phyloP scores from a whole-genome alignment of 164 flowering plant genomes.

The Sedum album region DNA sequence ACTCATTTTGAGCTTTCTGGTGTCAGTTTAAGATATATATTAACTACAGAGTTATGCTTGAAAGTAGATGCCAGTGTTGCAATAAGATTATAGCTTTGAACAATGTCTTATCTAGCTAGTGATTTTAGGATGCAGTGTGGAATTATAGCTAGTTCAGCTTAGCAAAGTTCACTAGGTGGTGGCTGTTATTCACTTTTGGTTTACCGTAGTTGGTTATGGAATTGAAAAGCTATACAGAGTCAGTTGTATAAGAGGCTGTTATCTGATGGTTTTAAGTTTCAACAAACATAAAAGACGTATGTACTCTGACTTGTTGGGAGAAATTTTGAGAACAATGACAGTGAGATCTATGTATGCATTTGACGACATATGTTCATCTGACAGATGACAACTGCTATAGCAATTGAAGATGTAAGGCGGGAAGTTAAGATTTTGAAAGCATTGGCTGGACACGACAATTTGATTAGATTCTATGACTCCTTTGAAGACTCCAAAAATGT shows the following conservation, averaged over 20 bases:
- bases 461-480: constrained; percentile 84
- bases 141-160: background rate
- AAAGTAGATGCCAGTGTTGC: background rate
- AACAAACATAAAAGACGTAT: background rate
- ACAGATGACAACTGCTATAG: constrained; percentile 94
- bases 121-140: background rate
- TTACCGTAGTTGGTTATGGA: background rate
- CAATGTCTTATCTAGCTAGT: background rate
- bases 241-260: background rate
- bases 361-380: constrained; percentile 15
- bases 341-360: background rate
- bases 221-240: background rate
- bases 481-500: constrained; percentile 83
- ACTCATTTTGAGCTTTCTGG: background rate
- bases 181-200: background rate
- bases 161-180: background rate
- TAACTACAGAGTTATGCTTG: background rate
- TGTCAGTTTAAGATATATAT: background rate
- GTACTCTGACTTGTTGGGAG: background rate
- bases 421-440: constrained; percentile 93
- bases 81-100: background rate
- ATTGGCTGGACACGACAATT: constrained; percentile 72
- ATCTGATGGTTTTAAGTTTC: background rate
- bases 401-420: constrained; percentile 95
- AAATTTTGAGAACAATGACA: background rate